These are phyloP conservation scores for Solanum medicagineum DNA, from an alignment of 257 asterid genomes.

Conservation along the genomic window DNA sequence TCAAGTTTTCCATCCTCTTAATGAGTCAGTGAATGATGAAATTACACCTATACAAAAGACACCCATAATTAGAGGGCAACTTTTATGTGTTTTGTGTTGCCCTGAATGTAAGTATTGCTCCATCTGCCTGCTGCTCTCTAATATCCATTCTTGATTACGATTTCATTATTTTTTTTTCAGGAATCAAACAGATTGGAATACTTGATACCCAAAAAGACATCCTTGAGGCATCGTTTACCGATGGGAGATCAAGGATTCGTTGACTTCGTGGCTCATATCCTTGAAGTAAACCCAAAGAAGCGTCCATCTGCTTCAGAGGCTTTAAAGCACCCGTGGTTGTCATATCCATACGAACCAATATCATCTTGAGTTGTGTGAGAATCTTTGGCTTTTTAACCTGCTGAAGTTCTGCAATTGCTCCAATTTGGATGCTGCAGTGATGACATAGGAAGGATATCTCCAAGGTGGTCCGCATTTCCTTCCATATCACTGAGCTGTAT, in stretches of 20 bases:
- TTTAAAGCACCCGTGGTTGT: conserved; percentile 91
- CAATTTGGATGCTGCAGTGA: neutral
- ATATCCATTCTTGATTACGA: neutral
- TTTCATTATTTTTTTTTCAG: conserved; percentile 21
- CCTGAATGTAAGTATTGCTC: neutral
- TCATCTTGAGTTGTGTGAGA: conserved; percentile 42
- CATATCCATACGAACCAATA: conserved; percentile 93
- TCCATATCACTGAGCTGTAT: conserved; percentile 23
- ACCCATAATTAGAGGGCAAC: neutral
- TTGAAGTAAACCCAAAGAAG: conserved; percentile 71
- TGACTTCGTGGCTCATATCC: conserved; percentile 74
- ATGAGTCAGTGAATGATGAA: neutral
- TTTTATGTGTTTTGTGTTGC: neutral
- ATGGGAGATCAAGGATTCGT: conserved; percentile 99
- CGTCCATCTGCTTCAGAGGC: conserved; percentile 93
- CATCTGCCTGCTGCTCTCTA: neutral
- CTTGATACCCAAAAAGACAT: conserved; percentile 87
- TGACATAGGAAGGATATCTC: neutral
- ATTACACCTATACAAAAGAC: neutral
- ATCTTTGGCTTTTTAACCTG: neutral
- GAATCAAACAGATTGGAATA: conserved; percentile 76
- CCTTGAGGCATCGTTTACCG: conserved; percentile 87
- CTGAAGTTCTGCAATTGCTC: neutral
- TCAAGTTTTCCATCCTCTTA: neutral
- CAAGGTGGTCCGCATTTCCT: conserved; percentile 10